These are phyloP conservation scores for Decorospora gaudefroyi DNA, from an alignment of 2,329 filamentous ascomycete species.

Conservation along the genomic window DNA sequence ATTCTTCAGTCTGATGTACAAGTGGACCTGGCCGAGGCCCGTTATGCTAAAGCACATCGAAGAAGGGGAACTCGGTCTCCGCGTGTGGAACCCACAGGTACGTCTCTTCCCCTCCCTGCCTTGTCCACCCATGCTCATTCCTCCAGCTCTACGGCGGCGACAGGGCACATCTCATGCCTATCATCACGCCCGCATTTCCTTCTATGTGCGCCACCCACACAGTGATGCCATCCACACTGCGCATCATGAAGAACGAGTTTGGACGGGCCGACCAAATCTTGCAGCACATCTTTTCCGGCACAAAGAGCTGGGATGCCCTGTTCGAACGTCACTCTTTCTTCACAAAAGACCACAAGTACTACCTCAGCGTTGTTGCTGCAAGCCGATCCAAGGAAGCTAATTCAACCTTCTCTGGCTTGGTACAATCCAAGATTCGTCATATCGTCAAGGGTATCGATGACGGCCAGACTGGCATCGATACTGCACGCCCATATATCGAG, in stretches of 20 bases:
- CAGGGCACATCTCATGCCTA: constrained; percentile 89
- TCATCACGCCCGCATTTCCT: constrained; percentile 96
- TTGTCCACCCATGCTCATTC: constrained; percentile 19
- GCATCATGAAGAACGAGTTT: constrained; percentile 82
- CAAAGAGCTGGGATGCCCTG: constrained; percentile 80
- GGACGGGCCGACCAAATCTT: constrained; percentile 76
- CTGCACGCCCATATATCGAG: constrained; percentile 92
- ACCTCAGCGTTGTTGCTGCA: constrained; percentile 82
- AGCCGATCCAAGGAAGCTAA: constrained; percentile 83
- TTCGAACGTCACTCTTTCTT: constrained; percentile 94
- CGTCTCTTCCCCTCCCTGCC: constrained; percentile 20
- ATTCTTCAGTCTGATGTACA: constrained; percentile 89
- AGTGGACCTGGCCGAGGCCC: constrained; percentile 95
- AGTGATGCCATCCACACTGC: constrained; percentile 82
- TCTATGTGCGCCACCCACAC: constrained; percentile 99
- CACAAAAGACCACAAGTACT: constrained; percentile 91
- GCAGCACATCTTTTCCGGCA: constrained; percentile 76
- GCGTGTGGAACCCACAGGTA: constrained; percentile 93
- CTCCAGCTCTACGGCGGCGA: constrained; percentile 76
- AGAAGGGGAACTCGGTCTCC: constrained; percentile 75
- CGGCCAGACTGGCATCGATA: constrained; percentile 71
- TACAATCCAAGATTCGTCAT: constrained; percentile 89
- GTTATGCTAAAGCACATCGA: constrained; percentile 88
- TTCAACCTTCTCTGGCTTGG: constrained; percentile 84
- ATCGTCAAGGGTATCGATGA: constrained; percentile 82